These are phyloP conservation scores for Nigrospora oryzae DNA, from an alignment of 2,329 filamentous ascomycete genomes.

Conservation along the genomic window DNA sequence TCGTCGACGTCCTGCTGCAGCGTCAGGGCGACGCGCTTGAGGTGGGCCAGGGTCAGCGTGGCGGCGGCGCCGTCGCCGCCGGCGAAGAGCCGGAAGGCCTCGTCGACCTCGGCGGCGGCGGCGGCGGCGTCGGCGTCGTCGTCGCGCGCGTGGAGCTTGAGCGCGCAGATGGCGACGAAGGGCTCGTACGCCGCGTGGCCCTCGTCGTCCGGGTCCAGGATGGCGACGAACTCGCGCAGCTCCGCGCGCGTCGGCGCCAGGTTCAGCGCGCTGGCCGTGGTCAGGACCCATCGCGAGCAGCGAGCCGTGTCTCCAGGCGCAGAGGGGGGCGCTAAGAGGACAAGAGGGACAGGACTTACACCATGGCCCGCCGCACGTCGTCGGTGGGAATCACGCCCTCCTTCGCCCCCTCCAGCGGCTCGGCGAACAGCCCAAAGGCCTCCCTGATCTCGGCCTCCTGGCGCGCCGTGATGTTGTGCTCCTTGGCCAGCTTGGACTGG, in stretches of 20 bases:
- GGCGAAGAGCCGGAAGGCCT: conserved; percentile 77
- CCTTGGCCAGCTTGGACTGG: conserved; percentile 83
- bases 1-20: conserved; percentile 81
- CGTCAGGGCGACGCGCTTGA: conserved; percentile 70
- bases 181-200: conserved; percentile 72
- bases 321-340: too few species aligned
- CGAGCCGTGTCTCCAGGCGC: too few species aligned
- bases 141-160: conserved; percentile 64
- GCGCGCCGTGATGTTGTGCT: conserved; percentile 74
- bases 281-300: too few species aligned
- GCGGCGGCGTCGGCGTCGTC: conserved; percentile 37
- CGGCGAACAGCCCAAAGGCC: conserved; percentile 75
- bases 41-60: conserved; percentile 71
- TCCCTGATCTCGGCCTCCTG: conserved; percentile 89
- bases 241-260: conserved; percentile 61
- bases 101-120: conserved; percentile 60
- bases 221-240: conserved; percentile 65
- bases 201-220: conserved; percentile 74
- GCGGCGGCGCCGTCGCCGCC: conserved; percentile 24
- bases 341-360: too few species aligned
- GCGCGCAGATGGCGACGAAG: conserved; percentile 81
- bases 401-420: conserved; percentile 64
- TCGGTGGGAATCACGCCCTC: conserved; percentile 59
- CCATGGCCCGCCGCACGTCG: conserved; percentile 64
- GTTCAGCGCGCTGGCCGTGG: conserved; percentile 81